Conservation (phyloP, 2,329 filamentous ascomycete species). For the Calonectria hawksworthii region DNA sequence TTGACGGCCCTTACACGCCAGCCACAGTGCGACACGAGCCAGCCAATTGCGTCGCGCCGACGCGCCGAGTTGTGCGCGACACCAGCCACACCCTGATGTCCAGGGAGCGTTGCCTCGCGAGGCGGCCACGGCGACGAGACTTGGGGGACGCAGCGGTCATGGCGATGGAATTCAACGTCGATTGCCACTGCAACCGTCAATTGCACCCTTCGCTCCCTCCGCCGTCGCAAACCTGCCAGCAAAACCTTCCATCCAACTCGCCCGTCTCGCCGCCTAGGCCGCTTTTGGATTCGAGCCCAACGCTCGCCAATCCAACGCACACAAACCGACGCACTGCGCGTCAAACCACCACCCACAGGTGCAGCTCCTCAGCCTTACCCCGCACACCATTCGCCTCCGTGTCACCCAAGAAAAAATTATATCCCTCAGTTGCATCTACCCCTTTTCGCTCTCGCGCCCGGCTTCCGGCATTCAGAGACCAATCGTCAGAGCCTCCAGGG, state of each 20-base stretch:
- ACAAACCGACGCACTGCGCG: background rate
- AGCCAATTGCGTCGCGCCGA: background rate
- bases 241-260: background rate
- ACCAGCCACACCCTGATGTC: background rate
- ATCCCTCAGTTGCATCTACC: slow-evolving; percentile 3
- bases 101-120: background rate
- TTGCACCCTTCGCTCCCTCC: background rate
- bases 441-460: background rate
- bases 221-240: background rate
- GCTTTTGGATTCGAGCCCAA: background rate
- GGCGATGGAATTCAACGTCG: too few relatives aligned
- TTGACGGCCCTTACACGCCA: background rate
- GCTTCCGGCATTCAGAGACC: background rate
- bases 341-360: background rate
- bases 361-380: background rate
- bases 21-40: background rate
- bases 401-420: slow-evolving; percentile 2
- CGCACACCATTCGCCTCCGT: background rate
- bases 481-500: background rate
- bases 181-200: background rate
- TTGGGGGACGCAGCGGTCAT: too few relatives aligned
- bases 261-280: background rate
- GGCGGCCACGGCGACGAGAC: too few relatives aligned
- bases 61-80: background rate
- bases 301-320: background rate